Evolutionary conservation across 2,329 filamentous ascomycete genomes (phyloP).

Genomic region (Colletotrichum incanum): DNA sequence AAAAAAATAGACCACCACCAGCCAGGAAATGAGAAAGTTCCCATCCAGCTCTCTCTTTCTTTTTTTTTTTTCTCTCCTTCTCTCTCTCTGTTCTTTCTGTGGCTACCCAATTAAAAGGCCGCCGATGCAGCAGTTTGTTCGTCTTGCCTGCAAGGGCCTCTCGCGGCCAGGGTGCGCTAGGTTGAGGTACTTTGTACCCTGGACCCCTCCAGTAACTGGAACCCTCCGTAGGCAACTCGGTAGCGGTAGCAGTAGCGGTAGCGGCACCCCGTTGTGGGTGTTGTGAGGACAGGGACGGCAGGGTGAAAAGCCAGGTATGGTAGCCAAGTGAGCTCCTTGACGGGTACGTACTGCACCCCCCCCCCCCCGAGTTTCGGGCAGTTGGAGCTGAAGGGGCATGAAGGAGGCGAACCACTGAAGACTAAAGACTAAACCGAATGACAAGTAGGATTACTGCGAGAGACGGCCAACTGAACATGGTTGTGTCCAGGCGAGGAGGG

Average conservation of each 20-base stretch:
- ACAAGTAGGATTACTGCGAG: conserved; percentile 2
- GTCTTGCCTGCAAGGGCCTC: conserved; percentile 41
- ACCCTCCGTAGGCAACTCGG: conserved; percentile 4
- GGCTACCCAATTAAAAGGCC: conserved; percentile 14
- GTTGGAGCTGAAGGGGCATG: conserved; percentile 26
- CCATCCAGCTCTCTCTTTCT: conserved; percentile 2
- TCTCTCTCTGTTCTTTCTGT: neutral
- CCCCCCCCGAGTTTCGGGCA: conserved; percentile 4
- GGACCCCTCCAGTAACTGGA: conserved; percentile 4
- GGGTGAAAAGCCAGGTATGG: conserved; percentile 10
- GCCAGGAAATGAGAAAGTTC: conserved; percentile 10
- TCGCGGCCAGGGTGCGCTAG: conserved; percentile 31
- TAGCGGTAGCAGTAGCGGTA: conserved; percentile 8
- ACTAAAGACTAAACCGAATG: conserved; percentile 1
- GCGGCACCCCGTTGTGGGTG: conserved; percentile 13
- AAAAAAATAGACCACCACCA: conserved; percentile 13
- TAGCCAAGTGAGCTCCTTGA: neutral
- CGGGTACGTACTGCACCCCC: conserved; percentile 33
- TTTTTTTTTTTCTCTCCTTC: neutral
- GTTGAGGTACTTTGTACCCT: conserved; percentile 15
- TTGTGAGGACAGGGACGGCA: neutral
- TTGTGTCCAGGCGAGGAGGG: conserved; percentile 8
- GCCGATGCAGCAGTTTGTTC: conserved; percentile 26
- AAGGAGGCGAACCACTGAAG: conserved; percentile 16
- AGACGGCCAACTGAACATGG: conserved; percentile 22